Base-by-base conservation (phyloP, 2,329 filamentous ascomycete genomes). In the Zymoseptoria passerinii region DNA sequence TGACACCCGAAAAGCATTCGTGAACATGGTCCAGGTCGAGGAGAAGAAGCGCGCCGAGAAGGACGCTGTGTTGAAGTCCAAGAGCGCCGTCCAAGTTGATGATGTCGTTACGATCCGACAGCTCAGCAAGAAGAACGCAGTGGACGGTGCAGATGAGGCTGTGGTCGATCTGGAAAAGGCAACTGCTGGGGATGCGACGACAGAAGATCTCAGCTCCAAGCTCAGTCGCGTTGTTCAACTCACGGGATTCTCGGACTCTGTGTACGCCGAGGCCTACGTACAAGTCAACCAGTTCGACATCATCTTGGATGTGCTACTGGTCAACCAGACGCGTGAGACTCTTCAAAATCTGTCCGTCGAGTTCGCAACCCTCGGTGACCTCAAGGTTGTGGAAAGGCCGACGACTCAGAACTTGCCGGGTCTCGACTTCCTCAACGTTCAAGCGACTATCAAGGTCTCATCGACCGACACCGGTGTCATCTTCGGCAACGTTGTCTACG, bases 251-350 rank as follows among this genome's bases (percentile, higher is more conserved):
- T 97, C 94, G 0, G 94, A 99, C 71, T 88, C 94, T 1, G 94
- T 99, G 13, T 99, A 99, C 69, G 94, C 90, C n/a, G 94, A 99
- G 76, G 94, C 94, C 4, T 99, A 99, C 68, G 92, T 99, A 70
- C 96, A 95, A 73, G 92, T 99, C 8, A 92, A 97, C 73, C 94
- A 99, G 74, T 99, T 99, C 70, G 94, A 99, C 71, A 99, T 99
- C 68, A 88, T 99, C 16, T 82, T 99, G 27, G 94, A 99, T 70
- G 94, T 99, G 8, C 83, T 99, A 2, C 81, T 99, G 20, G 94
- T 99, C 69, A 99, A 99, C 75, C 94, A 99, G 75, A 97, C 94
- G 0, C 90, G 88, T 13, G 92, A 97, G 71, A 99, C 94, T 2
- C 81, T 99, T 23, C 94, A 97, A 74, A 99, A 99, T 69, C 81